phyloP scores from a whole-genome alignment of 352 stramenopile genomes.

The Saprolegnia diclina region DNA sequence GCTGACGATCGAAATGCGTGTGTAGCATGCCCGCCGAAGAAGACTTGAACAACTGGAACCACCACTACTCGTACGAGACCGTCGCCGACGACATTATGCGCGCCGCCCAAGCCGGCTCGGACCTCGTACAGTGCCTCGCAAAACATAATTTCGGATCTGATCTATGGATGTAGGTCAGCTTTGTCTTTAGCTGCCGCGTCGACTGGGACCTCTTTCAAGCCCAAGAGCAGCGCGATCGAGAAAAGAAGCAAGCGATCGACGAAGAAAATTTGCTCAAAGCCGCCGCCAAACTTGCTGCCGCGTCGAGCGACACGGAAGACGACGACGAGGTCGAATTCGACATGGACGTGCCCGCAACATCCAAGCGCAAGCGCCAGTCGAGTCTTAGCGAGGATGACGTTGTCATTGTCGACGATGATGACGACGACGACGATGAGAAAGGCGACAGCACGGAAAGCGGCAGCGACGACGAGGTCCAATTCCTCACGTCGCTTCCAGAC shows the following conservation, averaged over 20 bases:
- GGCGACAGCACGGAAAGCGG: constrained; percentile 12
- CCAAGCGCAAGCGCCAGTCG: constrained; percentile 27
- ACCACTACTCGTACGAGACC: constrained; percentile 93
- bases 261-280: constrained; percentile 31
- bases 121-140: constrained; percentile 44
- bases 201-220: constrained; percentile 93
- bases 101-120: constrained; percentile 42
- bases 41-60: constrained; percentile 96
- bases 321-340: constrained; percentile 42
- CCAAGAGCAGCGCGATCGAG: constrained; percentile 69
- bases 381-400: constrained; percentile 35
- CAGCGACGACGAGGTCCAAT: constrained; percentile 3
- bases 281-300: constrained; percentile 35
- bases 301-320: constrained; percentile 32
- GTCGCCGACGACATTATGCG: constrained; percentile 97
- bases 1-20: neutral
- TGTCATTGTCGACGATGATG: constrained; percentile 31
- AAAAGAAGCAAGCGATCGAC: constrained; percentile 41
- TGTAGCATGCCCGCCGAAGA: constrained; percentile 93
- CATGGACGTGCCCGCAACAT: neutral
- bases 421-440: constrained; percentile 31
- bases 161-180: constrained; percentile 53
- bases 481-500: neutral
- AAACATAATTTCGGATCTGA: constrained; percentile 37
- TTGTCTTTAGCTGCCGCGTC: constrained; percentile 96